These are phyloP conservation scores for Carallia pectinifolia DNA, from an alignment of 345 rosid species.

Conservation along the genomic window DNA sequence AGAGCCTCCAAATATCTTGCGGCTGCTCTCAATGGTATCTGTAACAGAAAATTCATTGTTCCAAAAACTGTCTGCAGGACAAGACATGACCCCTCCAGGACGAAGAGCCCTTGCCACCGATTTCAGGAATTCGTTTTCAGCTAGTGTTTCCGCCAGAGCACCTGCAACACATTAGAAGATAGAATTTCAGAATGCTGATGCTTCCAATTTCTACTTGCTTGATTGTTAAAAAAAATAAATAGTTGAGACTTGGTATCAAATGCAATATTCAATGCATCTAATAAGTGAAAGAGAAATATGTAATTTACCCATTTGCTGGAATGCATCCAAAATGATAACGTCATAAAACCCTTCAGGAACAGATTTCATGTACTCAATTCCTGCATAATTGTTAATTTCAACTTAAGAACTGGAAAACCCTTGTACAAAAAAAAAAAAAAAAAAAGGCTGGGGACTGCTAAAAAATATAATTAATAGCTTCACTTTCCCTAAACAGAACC, in stretches of 20 bases:
- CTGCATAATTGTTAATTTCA: not conserved
- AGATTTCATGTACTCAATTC: constrained; percentile 21
- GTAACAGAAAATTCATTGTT: constrained; percentile 10
- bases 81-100: constrained; percentile 25
- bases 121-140: constrained; percentile 13
- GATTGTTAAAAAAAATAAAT: no score
- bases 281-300: not conserved
- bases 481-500: no score
- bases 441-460: no score
- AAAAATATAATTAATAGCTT: no score
- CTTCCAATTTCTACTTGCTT: no score
- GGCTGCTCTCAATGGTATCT: constrained; percentile 14
- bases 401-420: no score
- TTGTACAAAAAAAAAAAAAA: no score
- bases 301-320: constrained; percentile 20
- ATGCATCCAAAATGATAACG: constrained; percentile 32
- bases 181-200: not conserved
- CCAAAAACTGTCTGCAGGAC: constrained; percentile 26
- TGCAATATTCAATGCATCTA: no score
- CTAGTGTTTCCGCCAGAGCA: constrained; percentile 10
- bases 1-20: constrained; percentile 26
- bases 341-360: constrained; percentile 22
- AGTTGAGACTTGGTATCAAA: no score
- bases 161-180: not conserved
- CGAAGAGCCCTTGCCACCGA: constrained; percentile 21